These are phyloP conservation scores for Diaporthe australafricana DNA, from an alignment of 2,329 filamentous ascomycete genomes.

Conservation along the genomic window DNA sequence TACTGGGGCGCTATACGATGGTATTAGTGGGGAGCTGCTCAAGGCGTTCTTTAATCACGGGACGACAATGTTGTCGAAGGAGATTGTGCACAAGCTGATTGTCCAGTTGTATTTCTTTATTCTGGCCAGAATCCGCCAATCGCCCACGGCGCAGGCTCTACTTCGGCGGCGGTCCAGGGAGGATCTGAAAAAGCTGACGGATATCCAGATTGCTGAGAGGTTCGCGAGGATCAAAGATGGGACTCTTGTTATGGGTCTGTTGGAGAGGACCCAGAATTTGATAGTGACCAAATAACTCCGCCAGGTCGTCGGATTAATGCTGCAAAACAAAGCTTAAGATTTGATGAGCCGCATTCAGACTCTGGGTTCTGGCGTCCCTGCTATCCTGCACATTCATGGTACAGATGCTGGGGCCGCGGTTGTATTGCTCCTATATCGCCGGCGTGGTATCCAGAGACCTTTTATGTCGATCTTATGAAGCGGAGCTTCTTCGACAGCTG, in stretches of 20 bases:
- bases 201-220: conserved; percentile 14
- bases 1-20: conserved; percentile 76
- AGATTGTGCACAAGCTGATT: conserved; percentile 77
- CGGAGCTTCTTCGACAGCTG: neutral
- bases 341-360: neutral
- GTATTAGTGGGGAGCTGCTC: conserved; percentile 79
- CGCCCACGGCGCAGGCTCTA: conserved; percentile 55
- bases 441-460: neutral
- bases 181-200: neutral
- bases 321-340: neutral
- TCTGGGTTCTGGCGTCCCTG: neutral
- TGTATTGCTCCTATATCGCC: too few relatives aligned
- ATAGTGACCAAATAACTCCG: conserved; percentile 31
- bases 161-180: conserved; percentile 34
- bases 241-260: conserved; percentile 40
- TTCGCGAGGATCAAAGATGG: conserved; percentile 33
- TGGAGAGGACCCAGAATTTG: conserved; percentile 41
- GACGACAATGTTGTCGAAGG: conserved; percentile 88
- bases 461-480: neutral
- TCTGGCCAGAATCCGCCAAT: conserved; percentile 58
- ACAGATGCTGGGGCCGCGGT: neutral
- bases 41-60: conserved; percentile 90
- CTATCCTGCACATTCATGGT: neutral
- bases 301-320: neutral
- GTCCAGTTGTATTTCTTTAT: conserved; percentile 78